A percentile compares a stretch with the other conserved stretches of the same genome.
Evolutionary conservation across 2,329 filamentous ascomycete species (phyloP).

Genomic region (Colletotrichum sansevieriae): DNA sequence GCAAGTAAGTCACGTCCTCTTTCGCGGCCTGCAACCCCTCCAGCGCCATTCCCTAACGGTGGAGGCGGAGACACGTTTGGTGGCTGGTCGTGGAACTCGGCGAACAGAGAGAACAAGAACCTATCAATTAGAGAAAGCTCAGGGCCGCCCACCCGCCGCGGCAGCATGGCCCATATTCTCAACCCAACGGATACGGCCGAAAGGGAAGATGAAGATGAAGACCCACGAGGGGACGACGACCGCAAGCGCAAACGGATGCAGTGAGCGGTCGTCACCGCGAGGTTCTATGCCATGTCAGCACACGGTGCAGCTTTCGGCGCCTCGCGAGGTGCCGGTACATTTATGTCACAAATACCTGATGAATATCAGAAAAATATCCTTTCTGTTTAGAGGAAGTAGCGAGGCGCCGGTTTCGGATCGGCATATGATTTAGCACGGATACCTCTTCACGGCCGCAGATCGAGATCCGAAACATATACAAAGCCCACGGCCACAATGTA

Average conservation of each 20-base stretch:
- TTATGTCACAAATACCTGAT: slow-evolving; percentile 33
- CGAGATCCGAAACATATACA: slow-evolving; percentile 36
- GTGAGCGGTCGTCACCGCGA: slow-evolving; percentile 46
- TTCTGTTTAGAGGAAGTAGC: slow-evolving; percentile 33
- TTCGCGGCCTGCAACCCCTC: slow-evolving; percentile 68
- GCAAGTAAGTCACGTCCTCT: slow-evolving; percentile 57
- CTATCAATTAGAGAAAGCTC: slow-evolving; percentile 67
- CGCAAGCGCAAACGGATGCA: slow-evolving; percentile 73
- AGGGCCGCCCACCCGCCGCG: slow-evolving; percentile 67
- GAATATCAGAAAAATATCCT: slow-evolving; percentile 21
- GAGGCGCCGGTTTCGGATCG: background rate
- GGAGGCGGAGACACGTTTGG: slow-evolving; percentile 61
- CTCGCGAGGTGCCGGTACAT: slow-evolving; percentile 27
- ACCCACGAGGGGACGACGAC: slow-evolving; percentile 68
- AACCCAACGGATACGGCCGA: slow-evolving; percentile 70
- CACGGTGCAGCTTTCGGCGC: slow-evolving; percentile 1
- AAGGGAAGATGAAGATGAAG: slow-evolving; percentile 68
- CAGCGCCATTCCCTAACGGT: slow-evolving; percentile 64
- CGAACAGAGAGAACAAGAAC: slow-evolving; percentile 64
- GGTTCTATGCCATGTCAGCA: background rate
- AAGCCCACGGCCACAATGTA: slow-evolving; percentile 34
- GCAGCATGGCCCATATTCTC: slow-evolving; percentile 74
- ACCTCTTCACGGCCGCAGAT: slow-evolving; percentile 10
- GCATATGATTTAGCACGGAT: slow-evolving; percentile 28
- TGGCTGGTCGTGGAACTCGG: slow-evolving; percentile 69